phyloP scores from a whole-genome alignment of 352 stramenopile species.

The Phytophthora pisi region DNA sequence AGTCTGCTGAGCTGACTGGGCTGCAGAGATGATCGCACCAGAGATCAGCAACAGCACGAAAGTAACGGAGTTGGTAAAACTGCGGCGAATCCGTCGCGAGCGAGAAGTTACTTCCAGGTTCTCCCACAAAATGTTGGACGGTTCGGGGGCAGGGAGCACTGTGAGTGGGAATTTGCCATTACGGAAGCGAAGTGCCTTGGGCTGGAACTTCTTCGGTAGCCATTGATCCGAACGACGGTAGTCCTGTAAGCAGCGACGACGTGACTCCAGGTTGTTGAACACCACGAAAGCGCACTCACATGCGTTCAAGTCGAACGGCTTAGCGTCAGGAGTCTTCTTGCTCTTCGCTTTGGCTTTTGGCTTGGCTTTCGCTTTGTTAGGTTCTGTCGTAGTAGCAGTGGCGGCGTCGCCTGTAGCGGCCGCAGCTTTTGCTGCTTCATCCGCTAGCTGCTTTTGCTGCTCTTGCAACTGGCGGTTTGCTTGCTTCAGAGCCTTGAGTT shows the following conservation, averaged over 20 bases:
- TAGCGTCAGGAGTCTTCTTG: slow-evolving; percentile 27
- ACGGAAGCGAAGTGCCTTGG: slow-evolving; percentile 65
- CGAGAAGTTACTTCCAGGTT: slow-evolving; percentile 78
- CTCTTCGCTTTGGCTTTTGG: slow-evolving; percentile 30
- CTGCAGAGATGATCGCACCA: slow-evolving; percentile 73
- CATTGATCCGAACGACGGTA: slow-evolving; percentile 62
- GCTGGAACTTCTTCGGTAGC: slow-evolving; percentile 57
- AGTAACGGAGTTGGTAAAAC: slow-evolving; percentile 74
- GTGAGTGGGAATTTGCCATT: slow-evolving; percentile 49
- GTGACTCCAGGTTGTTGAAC: slow-evolving; percentile 88
- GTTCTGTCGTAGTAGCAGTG: slow-evolving; percentile 9
- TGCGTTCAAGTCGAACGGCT: slow-evolving; percentile 60
- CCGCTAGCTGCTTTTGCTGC: slow-evolving; percentile 15
- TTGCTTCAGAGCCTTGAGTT: slow-evolving; percentile 70
- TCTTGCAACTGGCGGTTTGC: slow-evolving; percentile 19
- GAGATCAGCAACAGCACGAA: slow-evolving; percentile 78
- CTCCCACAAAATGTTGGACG: slow-evolving; percentile 90
- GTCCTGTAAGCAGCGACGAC: slow-evolving; percentile 73
- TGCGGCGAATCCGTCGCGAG: slow-evolving; percentile 64
- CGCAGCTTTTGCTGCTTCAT: slow-evolving; percentile 3
- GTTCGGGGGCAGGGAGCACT: slow-evolving; percentile 67
- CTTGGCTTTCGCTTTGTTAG: slow-evolving; percentile 20
- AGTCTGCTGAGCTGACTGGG: slow-evolving; percentile 69
- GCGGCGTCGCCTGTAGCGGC: background rate
- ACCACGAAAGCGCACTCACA: slow-evolving; percentile 88